Percentiles rank a stretch among this genome's conserved stretches.
phyloP scores from a whole-genome alignment of 306 rosid genomes.

The Mimosa pudica region DNA sequence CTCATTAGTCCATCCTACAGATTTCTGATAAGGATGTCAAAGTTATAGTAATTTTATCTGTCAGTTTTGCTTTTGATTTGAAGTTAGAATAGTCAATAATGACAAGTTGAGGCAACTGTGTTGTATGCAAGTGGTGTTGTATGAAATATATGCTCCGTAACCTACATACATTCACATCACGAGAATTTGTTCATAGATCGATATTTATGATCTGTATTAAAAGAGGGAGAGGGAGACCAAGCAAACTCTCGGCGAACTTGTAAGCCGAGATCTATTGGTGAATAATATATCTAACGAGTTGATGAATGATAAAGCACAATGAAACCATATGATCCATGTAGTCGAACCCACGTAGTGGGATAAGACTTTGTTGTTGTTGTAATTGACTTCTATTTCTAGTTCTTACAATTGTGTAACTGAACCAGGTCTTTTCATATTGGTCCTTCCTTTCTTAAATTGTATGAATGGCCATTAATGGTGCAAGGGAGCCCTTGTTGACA shows the following conservation, averaged over 20 bases:
- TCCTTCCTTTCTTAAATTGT: constrained; percentile 29
- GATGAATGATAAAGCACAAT: too few species aligned
- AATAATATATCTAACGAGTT: too few species aligned
- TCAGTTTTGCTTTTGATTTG: not conserved
- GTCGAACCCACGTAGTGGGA: too few species aligned
- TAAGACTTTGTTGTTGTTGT: too few species aligned
- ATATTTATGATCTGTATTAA: constrained; percentile 1
- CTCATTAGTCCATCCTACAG: not conserved
- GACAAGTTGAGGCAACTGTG: not conserved
- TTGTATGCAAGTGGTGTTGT: not conserved
- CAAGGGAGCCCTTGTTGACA: constrained; percentile 46
- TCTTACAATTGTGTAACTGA: constrained; percentile 29
- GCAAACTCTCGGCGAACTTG: too few species aligned
- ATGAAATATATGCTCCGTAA: constrained; percentile 2
- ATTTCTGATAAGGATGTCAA: not conserved
- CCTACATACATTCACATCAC: not conserved
- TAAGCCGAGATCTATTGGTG: too few species aligned
- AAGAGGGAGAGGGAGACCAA: too few species aligned
- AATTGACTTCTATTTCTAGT: constrained; percentile 22
- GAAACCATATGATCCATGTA: too few species aligned
- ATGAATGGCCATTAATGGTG: constrained; percentile 54
- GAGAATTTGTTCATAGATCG: not conserved
- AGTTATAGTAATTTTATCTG: not conserved
- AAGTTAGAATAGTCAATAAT: not conserved
- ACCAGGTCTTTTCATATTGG: constrained; percentile 35